These are phyloP conservation scores for Penicillium nordicum DNA, from an alignment of 2,329 filamentous ascomycete species.

Conservation along the genomic window DNA sequence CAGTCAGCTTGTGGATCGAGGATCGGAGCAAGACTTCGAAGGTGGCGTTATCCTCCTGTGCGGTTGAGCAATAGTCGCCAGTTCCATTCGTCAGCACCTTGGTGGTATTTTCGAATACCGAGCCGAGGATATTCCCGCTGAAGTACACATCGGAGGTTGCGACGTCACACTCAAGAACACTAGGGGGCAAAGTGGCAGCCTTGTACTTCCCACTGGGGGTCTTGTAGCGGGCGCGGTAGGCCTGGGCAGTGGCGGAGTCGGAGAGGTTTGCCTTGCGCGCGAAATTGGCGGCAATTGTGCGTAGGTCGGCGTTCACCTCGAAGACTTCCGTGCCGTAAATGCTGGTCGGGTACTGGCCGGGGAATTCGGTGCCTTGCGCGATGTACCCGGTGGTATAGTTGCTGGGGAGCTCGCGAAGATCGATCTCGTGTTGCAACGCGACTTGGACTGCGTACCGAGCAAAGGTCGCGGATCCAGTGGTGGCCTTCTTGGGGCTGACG, in stretches of 20 bases:
- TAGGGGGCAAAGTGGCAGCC: slow-evolving; percentile 48
- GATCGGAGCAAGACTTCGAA: slow-evolving; percentile 63
- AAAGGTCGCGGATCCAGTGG: slow-evolving; percentile 64
- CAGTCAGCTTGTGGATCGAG: slow-evolving; percentile 55
- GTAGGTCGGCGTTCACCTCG: slow-evolving; percentile 60
- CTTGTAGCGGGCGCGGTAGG: slow-evolving; percentile 56
- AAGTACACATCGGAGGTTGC: slow-evolving; percentile 72
- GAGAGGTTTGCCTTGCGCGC: slow-evolving; percentile 52
- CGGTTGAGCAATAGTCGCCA: slow-evolving; percentile 66
- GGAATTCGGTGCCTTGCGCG: slow-evolving; percentile 56
- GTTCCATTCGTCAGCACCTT: slow-evolving; percentile 64
- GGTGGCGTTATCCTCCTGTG: slow-evolving; percentile 69
- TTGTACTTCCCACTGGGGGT: slow-evolving; percentile 34
- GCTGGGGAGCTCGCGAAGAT: slow-evolving; percentile 62
- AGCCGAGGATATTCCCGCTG: slow-evolving; percentile 58
- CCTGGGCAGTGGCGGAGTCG: slow-evolving; percentile 49
- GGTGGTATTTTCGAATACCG: slow-evolving; percentile 64
- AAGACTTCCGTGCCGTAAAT: slow-evolving; percentile 69
- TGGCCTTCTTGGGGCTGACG: slow-evolving; percentile 66
- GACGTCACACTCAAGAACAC: slow-evolving; percentile 62
- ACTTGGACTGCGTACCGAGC: slow-evolving; percentile 70
- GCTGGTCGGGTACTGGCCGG: slow-evolving; percentile 55
- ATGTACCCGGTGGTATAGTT: slow-evolving; percentile 68
- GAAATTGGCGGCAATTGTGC: slow-evolving; percentile 51
- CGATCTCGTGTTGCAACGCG: slow-evolving; percentile 72